These are phyloP conservation scores for Suillus discolor DNA, from an alignment of 768 basidiomycete genomes.

Conservation along the genomic window DNA sequence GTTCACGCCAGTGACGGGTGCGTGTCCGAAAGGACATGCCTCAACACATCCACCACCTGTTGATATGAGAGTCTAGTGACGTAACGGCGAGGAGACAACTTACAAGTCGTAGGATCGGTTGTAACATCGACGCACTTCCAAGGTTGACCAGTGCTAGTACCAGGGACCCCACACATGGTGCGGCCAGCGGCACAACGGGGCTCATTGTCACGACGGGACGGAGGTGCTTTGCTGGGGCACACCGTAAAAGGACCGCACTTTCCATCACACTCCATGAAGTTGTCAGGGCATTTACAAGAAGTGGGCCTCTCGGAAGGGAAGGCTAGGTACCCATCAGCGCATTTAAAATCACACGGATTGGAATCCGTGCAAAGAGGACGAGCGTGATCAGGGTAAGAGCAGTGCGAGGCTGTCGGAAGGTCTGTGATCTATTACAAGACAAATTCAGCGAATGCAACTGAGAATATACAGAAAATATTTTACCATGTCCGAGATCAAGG, in stretches of 20 bases:
- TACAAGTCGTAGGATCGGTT: conserved; percentile 33
- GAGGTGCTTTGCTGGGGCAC: conserved; percentile 20
- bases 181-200: conserved; percentile 25
- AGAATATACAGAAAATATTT: neutral
- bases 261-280: conserved; percentile 32
- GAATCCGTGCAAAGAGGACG: conserved; percentile 17
- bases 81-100: conserved; percentile 15
- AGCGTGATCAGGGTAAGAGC: conserved; percentile 36
- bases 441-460: neutral
- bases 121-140: conserved; percentile 35
- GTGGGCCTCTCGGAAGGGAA: conserved; percentile 21
- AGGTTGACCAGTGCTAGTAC: conserved; percentile 16
- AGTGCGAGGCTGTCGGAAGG: conserved; percentile 20
- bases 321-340: conserved; percentile 29
- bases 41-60: conserved; percentile 40
- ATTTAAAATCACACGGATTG: conserved; percentile 32
- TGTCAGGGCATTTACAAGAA: conserved; percentile 30
- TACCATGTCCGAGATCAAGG: conserved; percentile 27
- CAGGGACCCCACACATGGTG: conserved; percentile 29
- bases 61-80: neutral
- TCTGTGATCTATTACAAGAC: conserved; percentile 25
- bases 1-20: conserved; percentile 27
- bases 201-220: conserved; percentile 20
- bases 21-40: conserved; percentile 21
- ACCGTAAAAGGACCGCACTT: conserved; percentile 28